A percentile compares a stretch with the other conserved stretches of the same genome.
phyloP scores from a whole-genome alignment of 2,329 filamentous ascomycete species.

The Whalleya microplaca region DNA sequence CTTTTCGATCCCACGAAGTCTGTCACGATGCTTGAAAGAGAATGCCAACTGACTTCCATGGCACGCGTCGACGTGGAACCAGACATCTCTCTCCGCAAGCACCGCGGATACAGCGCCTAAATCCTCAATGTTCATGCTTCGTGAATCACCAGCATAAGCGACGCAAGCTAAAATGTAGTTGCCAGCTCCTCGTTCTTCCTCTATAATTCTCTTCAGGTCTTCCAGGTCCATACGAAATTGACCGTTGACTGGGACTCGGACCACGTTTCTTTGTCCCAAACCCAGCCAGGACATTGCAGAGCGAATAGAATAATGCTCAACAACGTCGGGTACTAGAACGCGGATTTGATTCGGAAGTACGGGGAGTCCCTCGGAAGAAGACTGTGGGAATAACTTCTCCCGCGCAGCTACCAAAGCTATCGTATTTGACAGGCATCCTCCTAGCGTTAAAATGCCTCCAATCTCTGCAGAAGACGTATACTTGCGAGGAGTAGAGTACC shows the following conservation, averaged over 20 bases:
- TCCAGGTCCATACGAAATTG: not conserved
- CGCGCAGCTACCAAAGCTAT: too few relatives aligned
- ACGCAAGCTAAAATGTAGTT: not conserved
- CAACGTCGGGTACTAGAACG: not conserved
- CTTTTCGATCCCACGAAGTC: not conserved
- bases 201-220: not conserved
- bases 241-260: not conserved
- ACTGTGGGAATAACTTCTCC: too few relatives aligned
- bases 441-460: too few relatives aligned
- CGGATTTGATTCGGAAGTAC: too few relatives aligned
- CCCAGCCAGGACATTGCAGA: not conserved
- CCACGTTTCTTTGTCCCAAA: not conserved
- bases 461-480: too few relatives aligned
- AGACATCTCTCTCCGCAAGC: not conserved
- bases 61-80: constrained; percentile 1
- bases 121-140: not conserved
- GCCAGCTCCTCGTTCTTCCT: not conserved
- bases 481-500: not conserved
- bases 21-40: not conserved
- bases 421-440: too few relatives aligned
- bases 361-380: too few relatives aligned
- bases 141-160: not conserved
- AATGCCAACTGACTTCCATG: not conserved
- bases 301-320: not conserved
- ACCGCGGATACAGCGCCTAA: not conserved